Evolutionary conservation across 495 filamentous ascomycete genomes (phyloP).

Genomic region (Parathielavia hyrcaniae): DNA sequence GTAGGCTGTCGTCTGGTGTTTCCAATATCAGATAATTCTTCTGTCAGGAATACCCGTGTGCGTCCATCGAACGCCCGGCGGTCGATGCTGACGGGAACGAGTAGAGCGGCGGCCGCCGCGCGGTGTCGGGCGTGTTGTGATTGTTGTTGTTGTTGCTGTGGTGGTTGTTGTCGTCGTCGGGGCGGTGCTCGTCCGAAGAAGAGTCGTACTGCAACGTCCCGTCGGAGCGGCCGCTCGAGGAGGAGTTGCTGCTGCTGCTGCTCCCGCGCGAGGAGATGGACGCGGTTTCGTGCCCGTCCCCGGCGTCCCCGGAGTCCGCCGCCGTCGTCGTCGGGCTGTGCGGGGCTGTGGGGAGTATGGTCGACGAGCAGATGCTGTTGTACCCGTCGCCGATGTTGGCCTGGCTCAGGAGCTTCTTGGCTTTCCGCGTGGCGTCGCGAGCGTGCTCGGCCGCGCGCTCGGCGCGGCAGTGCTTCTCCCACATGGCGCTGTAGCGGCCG

Average conservation of each 20-base stretch:
- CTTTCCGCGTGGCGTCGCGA: conserved; percentile 49
- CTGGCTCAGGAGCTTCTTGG: conserved; percentile 47
- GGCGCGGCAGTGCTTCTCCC: conserved; percentile 88
- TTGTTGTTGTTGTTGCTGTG: too few relatives aligned
- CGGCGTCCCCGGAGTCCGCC: not conserved
- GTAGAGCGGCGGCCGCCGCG: conserved; percentile 14
- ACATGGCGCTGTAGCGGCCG: conserved; percentile 86
- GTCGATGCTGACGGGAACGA: conserved; percentile 14
- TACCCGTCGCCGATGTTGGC: conserved; percentile 39
- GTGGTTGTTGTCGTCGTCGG: too few relatives aligned
- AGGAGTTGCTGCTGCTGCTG: conserved; percentile 14
- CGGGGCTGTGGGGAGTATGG: conserved; percentile 25
- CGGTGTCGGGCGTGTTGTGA: conserved; percentile 5
- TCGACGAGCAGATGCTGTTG: conserved; percentile 32
- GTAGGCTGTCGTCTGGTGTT: too few relatives aligned
- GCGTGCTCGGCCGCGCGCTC: conserved; percentile 76
- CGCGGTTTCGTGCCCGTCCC: conserved; percentile 16
- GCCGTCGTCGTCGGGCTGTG: conserved; percentile 14
- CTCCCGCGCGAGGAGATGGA: conserved; percentile 22
- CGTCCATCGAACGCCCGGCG: conserved; percentile 16
- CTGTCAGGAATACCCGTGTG: conserved; percentile 4
- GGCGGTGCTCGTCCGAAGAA: conserved; percentile 6
- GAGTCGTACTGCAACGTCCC: conserved; percentile 28
- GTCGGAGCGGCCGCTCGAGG: conserved; percentile 24
- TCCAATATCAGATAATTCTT: not conserved